Percentiles rank a stretch among this genome's conserved stretches.
Evolutionary conservation across 208 protist genomes (phyloP).

Genomic region (Phytomonas serpens): DNA sequence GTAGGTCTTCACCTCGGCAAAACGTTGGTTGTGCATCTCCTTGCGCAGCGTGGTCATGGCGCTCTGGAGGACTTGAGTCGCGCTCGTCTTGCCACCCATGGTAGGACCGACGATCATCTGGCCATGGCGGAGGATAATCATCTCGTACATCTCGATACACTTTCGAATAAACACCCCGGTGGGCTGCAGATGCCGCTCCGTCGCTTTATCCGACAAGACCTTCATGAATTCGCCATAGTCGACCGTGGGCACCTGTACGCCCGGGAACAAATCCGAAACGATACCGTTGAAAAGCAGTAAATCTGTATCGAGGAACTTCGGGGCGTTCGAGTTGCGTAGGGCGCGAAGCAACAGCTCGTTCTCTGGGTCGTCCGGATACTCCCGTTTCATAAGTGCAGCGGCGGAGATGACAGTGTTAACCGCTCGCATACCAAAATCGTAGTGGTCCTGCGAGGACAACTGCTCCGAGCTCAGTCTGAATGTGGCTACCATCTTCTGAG

Average conservation of each 20-base stretch:
- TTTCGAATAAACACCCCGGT: slow-evolving; percentile 94
- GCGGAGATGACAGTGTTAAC: slow-evolving; percentile 98
- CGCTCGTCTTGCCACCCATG: slow-evolving; percentile 94
- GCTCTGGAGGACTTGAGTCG: slow-evolving; percentile 70
- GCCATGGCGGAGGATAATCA: slow-evolving; percentile 96
- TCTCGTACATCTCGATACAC: slow-evolving; percentile 97
- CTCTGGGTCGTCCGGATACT: slow-evolving; percentile 89
- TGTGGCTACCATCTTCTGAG: slow-evolving; percentile 96
- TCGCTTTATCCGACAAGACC: slow-evolving; percentile 58
- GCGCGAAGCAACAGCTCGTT: slow-evolving; percentile 93
- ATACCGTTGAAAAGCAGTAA: slow-evolving; percentile 94
- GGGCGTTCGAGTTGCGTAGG: slow-evolving; percentile 95
- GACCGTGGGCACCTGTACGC: slow-evolving; percentile 73
- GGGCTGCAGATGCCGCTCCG: slow-evolving; percentile 86
- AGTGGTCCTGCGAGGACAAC: slow-evolving; percentile 97
- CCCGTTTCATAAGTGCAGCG: slow-evolving; percentile 94
- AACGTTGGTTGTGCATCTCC: slow-evolving; percentile 64
- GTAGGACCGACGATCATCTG: slow-evolving; percentile 97
- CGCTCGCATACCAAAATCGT: slow-evolving; percentile 98
- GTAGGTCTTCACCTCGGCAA: slow-evolving; percentile 82
- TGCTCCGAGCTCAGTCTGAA: slow-evolving; percentile 97
- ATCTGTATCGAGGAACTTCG: slow-evolving; percentile 96
- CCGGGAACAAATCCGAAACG: slow-evolving; percentile 97
- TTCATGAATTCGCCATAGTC: slow-evolving; percentile 91
- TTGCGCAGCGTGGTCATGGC: slow-evolving; percentile 79